A percentile compares a stretch with the other conserved stretches of the same genome.
Conservation (phyloP, 306 rosid genomes). For the Corylus avellana region DNA sequence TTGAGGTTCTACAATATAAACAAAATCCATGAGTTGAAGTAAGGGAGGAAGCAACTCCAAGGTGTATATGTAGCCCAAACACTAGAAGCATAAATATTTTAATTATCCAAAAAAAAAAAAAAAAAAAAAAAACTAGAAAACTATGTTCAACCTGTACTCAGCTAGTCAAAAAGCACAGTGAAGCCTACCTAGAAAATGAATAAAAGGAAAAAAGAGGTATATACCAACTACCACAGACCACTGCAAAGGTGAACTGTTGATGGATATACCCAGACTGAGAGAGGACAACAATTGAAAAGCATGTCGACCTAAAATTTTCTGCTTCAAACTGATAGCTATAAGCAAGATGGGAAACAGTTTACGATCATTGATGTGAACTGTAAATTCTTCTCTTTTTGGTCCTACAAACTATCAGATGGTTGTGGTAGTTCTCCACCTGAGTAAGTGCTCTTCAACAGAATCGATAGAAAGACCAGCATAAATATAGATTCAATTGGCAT, state of each 20-base stretch:
- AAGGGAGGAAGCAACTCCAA: background rate
- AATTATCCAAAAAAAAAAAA: background rate
- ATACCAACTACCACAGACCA: background rate
- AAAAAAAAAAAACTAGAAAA: background rate
- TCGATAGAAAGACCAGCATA: constrained; percentile 17
- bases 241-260: background rate
- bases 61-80: background rate
- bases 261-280: background rate
- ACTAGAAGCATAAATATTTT: background rate
- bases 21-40: background rate
- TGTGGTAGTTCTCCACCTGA: background rate
- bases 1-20: background rate
- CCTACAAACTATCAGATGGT: constrained; percentile 5
- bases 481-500: constrained; percentile 5
- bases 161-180: background rate
- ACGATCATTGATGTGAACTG: background rate
- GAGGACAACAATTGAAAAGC: background rate
- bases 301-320: background rate
- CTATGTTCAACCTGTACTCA: background rate
- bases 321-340: background rate
- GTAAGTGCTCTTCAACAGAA: constrained; percentile 14
- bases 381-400: background rate
- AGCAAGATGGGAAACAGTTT: background rate
- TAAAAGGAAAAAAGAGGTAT: background rate
- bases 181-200: background rate